Base-by-base conservation (phyloP, 139 green algal species). In the Bryopsis sp. region DNA sequence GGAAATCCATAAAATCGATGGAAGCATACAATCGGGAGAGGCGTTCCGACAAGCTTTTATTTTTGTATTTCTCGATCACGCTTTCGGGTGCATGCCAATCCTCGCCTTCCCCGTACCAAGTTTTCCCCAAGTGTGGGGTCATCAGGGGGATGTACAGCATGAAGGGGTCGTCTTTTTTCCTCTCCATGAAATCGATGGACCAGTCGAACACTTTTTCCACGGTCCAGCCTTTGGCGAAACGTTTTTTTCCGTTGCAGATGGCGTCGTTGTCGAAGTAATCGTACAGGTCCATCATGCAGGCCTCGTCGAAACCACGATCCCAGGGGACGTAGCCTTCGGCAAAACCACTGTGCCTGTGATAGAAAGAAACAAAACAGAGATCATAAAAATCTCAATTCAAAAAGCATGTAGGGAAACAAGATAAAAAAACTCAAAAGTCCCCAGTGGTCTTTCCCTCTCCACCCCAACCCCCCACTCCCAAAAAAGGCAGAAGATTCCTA, bases 311-410 rank as follows among this genome's bases (percentile, higher is more conserved):
- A 11, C 32, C 32, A n/a, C 59, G 59, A 47, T 67, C 15, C 32
- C 34, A 47, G 15, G 59, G 32, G 15, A 47, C 38, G 8, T 47
- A 43, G n/a, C 59, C 59, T 19, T 43, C 59, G 7, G 48, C 33
- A 22, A 61, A 31, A 36, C 48, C 48, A 61, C 33, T 61, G 48
- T 61, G 48, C 48, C 48, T 61, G 19, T 5, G n/a, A n/a, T n/a
- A n/a, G n/a, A n/a, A n/a, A n/a, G n/a, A n/a, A n/a, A n/a, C n/a
- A n/a, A n/a, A n/a, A n/a, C n/a, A n/a, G n/a, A n/a, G n/a, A n/a
- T n/a, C n/a, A n/a, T n/a, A n/a, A n/a, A n/a, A n/a, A n/a, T n/a
- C n/a, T n/a, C n/a, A n/a, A n/a, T n/a, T n/a, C n/a, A n/a, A n/a
- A n/a, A n/a, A n/a, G n/a, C n/a, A n/a, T n/a, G n/a, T n/a, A n/a